Base-by-base conservation (phyloP, 306 rosid species). In the apple (Malus domestica) region DNA sequence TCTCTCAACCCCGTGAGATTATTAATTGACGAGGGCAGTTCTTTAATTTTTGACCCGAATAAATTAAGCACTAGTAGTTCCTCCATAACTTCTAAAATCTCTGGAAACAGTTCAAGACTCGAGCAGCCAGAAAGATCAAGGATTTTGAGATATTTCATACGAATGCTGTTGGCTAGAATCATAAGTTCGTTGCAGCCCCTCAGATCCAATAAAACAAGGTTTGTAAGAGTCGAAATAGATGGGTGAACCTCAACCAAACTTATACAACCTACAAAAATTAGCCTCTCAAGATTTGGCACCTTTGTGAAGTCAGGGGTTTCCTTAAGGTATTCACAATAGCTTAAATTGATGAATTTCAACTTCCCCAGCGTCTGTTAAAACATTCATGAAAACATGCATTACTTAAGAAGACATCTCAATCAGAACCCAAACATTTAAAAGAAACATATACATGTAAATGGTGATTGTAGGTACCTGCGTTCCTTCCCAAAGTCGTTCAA, bases 231-330 rank as follows among this genome's bases (percentile, higher is more conserved):
- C 5, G 30, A 46, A 5, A 76, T 15, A 13, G 73, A 46, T 8
- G 81, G 49, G 19, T 62, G 85, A 35, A 81, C 60, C 4, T 58
- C 4, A 9, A 18, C 13, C 61, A 81, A 66, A 66, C 20, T 49
- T 49, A 35, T 76, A 12, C 55, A 76, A 13, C 25, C 4, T 22
- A 18, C 46, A 38, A 68, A 32, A 10, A 35, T 25, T 57, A 68
- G 2, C 10, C 8, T 68, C 59, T 58, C 59, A 67, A 81, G 81
- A 58, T 32, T 72, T 14, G 14, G 22, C 10, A 81, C 78, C 10
- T 22, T 4, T 9, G 78, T 66, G 8, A 81, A 73, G 69, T 81
- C 51, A 3, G 81, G 81, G 2, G 61, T 55, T 49, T 81, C 49
- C 4, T 19, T 35, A 4, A 81, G 68, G 13, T 25, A 18, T 6